Base-by-base conservation (phyloP, 2,329 filamentous ascomycete genomes). In the Fusarium temperatum region DNA sequence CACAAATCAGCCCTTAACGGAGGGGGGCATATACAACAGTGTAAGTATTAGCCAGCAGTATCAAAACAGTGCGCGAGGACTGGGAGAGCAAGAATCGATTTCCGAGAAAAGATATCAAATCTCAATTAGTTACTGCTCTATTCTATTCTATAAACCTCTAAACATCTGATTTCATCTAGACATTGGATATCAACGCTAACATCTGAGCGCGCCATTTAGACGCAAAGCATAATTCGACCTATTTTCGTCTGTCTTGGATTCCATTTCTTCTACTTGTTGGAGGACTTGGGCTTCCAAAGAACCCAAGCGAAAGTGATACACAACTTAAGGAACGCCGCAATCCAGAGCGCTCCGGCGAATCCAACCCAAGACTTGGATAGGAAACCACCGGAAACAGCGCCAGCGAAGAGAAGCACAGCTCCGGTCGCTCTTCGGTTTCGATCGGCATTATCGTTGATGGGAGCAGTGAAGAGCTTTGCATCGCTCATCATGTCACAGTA, bases 401-500 rank as follows among this genome's bases (percentile, higher is more conserved):
- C 77, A 1, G 70, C 68, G 17, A 78, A 78, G 11, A 78, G 39
- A 18, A 78, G 36, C 2, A 77, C 28, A 1, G 77, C 77, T 26
- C 77, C 77, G 2, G 57, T 42, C 1, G 75, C 68, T 6, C 77
- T 60, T 35, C 77, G 62, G 48, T 72, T 78, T 20, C 77, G 64
- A 47, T 78, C 77, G 14, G 77, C 74, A 10, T 78, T 78, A 5
- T 78, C 77, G 10, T 66, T 73, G 8, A 78, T 51, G 0, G 77
- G 74, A 0, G 77, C 55, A 3, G 77, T 78, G n/a, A 78, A 78
- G 9, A 78, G 68, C 39, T 62, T 70, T 0, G 77, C 77, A 14
- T 78, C 77, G 53, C 77, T 78, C 74, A 78, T 78, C 70, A 78
- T 57, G 17, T 78, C 77, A 56, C 77, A 78, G 71, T 78, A 78